phyloP scores from a whole-genome alignment of 148 eudicot species.

The Hydrangea macrophylla region DNA sequence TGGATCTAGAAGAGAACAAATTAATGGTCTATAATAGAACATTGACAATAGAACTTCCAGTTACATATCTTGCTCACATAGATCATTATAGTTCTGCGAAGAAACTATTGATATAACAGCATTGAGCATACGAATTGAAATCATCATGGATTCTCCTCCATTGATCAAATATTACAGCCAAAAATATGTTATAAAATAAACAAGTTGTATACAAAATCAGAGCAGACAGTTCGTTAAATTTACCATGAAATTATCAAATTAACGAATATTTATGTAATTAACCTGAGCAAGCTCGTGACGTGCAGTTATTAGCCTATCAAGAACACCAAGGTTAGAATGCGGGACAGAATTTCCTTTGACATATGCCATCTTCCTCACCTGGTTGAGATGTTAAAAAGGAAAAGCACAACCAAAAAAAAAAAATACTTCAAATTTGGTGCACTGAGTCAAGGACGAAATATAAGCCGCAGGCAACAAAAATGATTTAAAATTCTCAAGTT shows the following conservation, averaged over 20 bases:
- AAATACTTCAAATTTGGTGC: background rate
- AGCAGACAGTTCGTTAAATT: background rate
- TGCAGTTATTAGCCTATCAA: slow-evolving; percentile 81
- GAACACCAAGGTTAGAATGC: slow-evolving; percentile 81
- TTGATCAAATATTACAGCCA: background rate
- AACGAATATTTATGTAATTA: background rate
- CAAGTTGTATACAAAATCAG: background rate
- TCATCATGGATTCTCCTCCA: background rate
- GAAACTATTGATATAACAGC: background rate
- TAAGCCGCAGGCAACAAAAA: background rate
- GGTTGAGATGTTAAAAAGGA: slow-evolving; percentile 14
- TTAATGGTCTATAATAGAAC: background rate
- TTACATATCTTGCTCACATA: slow-evolving; percentile 1
- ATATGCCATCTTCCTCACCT: slow-evolving; percentile 92
- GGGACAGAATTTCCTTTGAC: slow-evolving; percentile 76
- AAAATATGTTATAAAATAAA: slow-evolving; percentile 5
- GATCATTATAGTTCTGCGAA: background rate
- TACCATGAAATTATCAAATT: slow-evolving; percentile 4
- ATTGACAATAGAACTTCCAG: background rate
- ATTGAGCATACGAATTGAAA: background rate
- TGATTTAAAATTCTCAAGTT: background rate
- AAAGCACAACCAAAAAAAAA: background rate
- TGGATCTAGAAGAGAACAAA: slow-evolving; percentile 11
- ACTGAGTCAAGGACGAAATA: background rate
- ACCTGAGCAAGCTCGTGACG: slow-evolving; percentile 97